Evolutionary conservation across 108 stramenopile genomes (phyloP), one percentile per base, ranked within the genome.

Genomic region (Fistulifera pelliculosa): DNA sequence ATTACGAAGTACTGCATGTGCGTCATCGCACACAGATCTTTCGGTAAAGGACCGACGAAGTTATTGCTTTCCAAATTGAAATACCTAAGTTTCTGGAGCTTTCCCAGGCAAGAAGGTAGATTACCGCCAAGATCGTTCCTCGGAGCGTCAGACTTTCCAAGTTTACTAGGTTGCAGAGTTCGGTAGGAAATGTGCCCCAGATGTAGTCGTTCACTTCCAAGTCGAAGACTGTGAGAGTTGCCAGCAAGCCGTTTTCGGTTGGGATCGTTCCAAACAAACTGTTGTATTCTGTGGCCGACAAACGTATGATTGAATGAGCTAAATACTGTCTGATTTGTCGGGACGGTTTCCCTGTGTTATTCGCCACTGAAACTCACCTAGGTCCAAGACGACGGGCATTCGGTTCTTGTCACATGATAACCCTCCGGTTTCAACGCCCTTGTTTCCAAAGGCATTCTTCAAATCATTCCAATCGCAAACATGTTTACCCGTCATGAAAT

Each of bases 401-500:
- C 44, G 4, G 19, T 6, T 45, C 4, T 45, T 11, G 44, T 11
- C 44, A 21, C 44, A 45, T 8, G 6, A 11, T 19, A 45, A 19
- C 44, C 44, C 44, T 8, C 44, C 44, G 19, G 44, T 21, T 45
- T 45, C 19, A 11, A 45, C 16, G 44, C 21, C 44, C 11, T 21
- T 19, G 44, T 11, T 45, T 17, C 21, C 44, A 45, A 5, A 45
- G 44, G 44, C 21, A 11, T 45, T 4, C 19, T 17, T 45, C 19
- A 4, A 1, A 16, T 35, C 56, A 19, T 49, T 49, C 58, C 58
- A 60, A 1, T 28, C 2, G 17, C 58, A 60, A 7, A 26, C 16
- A 35, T 49, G 14, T 12, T 8, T 16, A 10, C 10, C 25, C 1
- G 25, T 28, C 47, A 60, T 31, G 38, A 60, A 60, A 31, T 49